phyloP scores from a whole-genome alignment of 2,329 filamentous ascomycete species.

The Fusarium zealandicum region DNA sequence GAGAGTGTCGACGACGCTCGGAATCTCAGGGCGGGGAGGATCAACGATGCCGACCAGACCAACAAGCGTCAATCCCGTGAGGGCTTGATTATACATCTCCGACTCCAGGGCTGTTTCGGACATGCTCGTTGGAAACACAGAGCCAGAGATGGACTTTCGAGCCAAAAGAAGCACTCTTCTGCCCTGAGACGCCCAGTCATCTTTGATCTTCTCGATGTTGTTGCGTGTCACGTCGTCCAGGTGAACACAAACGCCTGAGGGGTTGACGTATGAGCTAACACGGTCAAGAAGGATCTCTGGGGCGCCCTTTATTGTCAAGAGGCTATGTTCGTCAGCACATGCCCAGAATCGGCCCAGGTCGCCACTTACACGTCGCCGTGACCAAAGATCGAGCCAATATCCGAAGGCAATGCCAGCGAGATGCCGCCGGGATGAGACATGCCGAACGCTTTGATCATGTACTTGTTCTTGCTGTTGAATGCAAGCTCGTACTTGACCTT shows the following conservation, averaged over 20 bases:
- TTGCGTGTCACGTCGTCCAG: constrained; percentile 54
- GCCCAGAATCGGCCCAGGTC: no score
- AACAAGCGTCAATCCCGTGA: constrained; percentile 69
- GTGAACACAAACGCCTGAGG: constrained; percentile 59
- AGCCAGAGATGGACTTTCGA: constrained; percentile 61
- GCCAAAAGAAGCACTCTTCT: constrained; percentile 73
- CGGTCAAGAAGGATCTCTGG: constrained; percentile 75
- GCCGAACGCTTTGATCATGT: constrained; percentile 72
- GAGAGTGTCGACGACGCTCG: constrained; percentile 69
- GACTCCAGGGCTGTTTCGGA: constrained; percentile 58
- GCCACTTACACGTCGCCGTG: constrained; percentile 6
- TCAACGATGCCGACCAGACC: constrained; percentile 82
- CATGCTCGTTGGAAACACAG: constrained; percentile 46
- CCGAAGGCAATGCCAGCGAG: constrained; percentile 38
- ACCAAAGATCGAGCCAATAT: constrained; percentile 16
- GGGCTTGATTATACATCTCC: constrained; percentile 60
- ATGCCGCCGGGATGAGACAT: constrained; percentile 50
- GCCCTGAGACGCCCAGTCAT: constrained; percentile 72
- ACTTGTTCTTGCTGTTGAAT: constrained; percentile 87
- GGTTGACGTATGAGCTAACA: constrained; percentile 64
- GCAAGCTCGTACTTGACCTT: constrained; percentile 71
- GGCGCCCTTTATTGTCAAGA: constrained; percentile 80
- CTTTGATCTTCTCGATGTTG: constrained; percentile 66
- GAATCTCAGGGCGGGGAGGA: constrained; percentile 77
- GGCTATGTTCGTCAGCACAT: constrained; percentile 40